Conservation (phyloP, 2,329 filamentous ascomycete species). For the Aspergillus caelatus region DNA sequence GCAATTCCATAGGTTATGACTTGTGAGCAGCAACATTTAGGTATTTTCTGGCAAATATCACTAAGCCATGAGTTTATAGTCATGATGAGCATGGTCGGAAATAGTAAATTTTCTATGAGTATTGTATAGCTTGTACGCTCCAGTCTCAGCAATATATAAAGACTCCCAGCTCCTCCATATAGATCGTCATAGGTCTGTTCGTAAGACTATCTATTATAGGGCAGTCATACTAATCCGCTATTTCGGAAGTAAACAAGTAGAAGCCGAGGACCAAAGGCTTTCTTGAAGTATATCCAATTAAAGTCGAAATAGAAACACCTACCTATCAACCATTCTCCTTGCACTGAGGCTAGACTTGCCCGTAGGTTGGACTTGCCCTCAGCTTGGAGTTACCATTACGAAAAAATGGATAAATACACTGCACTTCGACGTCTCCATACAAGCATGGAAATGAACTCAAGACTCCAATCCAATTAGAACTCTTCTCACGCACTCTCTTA, state of each 20-base stretch:
- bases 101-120: not conserved
- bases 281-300: not conserved
- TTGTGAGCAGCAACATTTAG: not conserved
- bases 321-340: not conserved
- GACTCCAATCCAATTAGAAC: not conserved
- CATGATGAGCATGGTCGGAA: not conserved
- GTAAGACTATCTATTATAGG: not conserved
- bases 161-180: not conserved
- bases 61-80: not conserved
- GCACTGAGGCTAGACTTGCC: not conserved
- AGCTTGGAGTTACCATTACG: not conserved
- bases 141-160: not conserved
- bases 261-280: not conserved
- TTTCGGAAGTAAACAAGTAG: not conserved
- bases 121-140: not conserved
- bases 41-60: not conserved
- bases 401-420: not conserved
- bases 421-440: not conserved
- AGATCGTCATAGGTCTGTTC: not conserved
- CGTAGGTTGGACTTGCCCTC: not conserved
- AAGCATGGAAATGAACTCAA: not conserved
- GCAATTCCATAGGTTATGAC: not conserved
- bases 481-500: not conserved
- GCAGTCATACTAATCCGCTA: not conserved
- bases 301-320: not conserved